Percentiles rank a stretch among this genome's conserved stretches.
These are phyloP conservation scores for Mortierella sp. DNA, from an alignment of 371 early-diverging fungal genomes.

Conservation along the genomic window DNA sequence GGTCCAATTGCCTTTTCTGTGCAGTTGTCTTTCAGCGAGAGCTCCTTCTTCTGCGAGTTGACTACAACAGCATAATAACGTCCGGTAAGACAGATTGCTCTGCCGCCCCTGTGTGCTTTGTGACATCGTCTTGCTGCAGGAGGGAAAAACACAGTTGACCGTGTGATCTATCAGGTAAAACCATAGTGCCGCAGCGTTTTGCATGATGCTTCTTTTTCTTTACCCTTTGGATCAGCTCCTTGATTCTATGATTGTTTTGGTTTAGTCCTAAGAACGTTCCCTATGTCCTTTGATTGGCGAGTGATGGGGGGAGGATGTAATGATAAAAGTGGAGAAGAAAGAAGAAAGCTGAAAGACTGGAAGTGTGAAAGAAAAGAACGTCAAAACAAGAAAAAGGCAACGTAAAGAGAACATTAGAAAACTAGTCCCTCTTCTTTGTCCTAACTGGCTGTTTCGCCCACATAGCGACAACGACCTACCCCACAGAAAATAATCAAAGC, in stretches of 20 bases:
- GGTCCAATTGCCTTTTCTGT: not conserved
- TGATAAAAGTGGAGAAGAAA: too few species aligned
- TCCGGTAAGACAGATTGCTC: conserved; percentile 4
- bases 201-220: not conserved
- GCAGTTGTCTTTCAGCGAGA: too few species aligned
- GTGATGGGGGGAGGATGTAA: not conserved
- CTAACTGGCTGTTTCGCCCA: not conserved
- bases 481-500: not conserved
- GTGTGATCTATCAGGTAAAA: conserved; percentile 16
- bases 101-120: conserved; percentile 16
- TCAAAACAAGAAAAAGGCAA: not conserved
- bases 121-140: too few species aligned
- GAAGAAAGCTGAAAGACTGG: too few species aligned
- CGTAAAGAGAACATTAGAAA: not conserved
- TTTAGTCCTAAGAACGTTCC: not conserved
- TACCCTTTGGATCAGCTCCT: not conserved
- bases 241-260: not conserved
- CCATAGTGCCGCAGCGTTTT: not conserved
- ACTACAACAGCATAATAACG: too few species aligned
- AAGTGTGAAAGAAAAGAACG: not conserved
- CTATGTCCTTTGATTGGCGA: not conserved
- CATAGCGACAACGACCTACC: not conserved
- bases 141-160: too few species aligned
- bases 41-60: too few species aligned
- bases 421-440: not conserved